Base-by-base conservation (phyloP, 2,329 filamentous ascomycete genomes). In the Ophiostoma tasmaniense region DNA sequence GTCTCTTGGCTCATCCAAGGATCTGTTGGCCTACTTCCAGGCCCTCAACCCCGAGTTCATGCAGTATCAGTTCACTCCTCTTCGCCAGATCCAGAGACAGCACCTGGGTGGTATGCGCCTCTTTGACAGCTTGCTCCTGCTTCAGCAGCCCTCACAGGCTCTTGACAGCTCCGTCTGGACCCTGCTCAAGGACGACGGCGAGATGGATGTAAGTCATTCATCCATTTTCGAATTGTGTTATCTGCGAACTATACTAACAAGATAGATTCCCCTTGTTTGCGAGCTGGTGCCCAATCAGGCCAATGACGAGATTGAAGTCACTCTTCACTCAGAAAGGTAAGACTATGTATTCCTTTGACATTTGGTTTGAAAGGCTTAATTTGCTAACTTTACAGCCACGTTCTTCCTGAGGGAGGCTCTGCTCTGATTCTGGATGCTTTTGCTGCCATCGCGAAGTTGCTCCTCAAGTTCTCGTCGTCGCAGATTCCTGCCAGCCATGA, bases 81-180 rank as follows among this genome's bases (percentile, higher is more conserved):
- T 96, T 33, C 85, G 93, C 30, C 84, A 83, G 0, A 87, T 96
- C 17, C 92, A 94, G 73, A 81, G 73, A 72, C 80, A 74, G 74
- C 77, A 69, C 76, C 83, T 69, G 2, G 72, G 74, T 1, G 82
- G 83, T 1, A 78, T 78, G 22, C 82, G 82, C 14, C 79, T 97
- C 0, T 97, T 97, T 76, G 91, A 96, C 75, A 91, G 90, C 1
- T 79, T 97, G 37, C 80, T 97, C 20, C 85, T 97, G 66, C 80
- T 97, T 13, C 93, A 97, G 75, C 88, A 89, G 61, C 81, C 85
- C 0, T 74, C 81, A 7, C 84, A 86, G 39, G 80, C 84, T 2
- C 83, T 90, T 71, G 84, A 89, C 66, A 73, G 76, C 5, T 73
- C 72, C 0, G 73, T 90, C 1, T 90, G 88, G 88, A 80, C 79